These are phyloP conservation scores for Phaeosphaeria sp. DNA, from an alignment of 2,329 filamentous ascomycete species.

Conservation along the genomic window DNA sequence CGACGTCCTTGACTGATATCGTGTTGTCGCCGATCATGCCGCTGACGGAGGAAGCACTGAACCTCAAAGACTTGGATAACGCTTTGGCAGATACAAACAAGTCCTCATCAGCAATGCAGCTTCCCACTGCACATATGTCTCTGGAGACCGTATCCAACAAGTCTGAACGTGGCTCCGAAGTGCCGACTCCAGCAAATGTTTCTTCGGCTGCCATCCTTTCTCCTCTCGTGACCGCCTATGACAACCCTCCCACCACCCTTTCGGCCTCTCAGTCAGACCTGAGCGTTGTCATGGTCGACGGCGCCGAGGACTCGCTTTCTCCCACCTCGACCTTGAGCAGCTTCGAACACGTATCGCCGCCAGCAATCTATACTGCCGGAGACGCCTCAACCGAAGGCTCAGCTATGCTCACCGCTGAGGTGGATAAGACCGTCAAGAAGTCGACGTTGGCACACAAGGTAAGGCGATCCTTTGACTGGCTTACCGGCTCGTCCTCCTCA, in stretches of 20 bases:
- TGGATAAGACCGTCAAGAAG: background rate
- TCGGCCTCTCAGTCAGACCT: constrained; percentile 95
- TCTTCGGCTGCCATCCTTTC: constrained; percentile 43
- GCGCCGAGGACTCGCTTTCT: constrained; percentile 60
- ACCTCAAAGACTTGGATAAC: constrained; percentile 11
- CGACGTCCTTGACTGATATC: constrained; percentile 11
- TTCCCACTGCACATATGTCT: background rate
- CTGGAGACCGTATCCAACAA: constrained; percentile 10
- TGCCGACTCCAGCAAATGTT: constrained; percentile 6
- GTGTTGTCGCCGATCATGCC: constrained; percentile 4
- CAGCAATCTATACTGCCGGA: background rate
- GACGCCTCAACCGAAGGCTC: background rate
- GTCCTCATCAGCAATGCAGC: background rate
- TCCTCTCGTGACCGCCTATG: constrained; percentile 53
- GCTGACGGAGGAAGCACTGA: constrained; percentile 10
- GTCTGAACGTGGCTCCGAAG: constrained; percentile 19
- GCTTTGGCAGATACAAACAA: background rate
- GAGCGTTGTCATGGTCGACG: constrained; percentile 84
- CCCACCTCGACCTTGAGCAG: constrained; percentile 14
- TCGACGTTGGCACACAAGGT: constrained; percentile 19
- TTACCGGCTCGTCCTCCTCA: constrained; percentile 4
- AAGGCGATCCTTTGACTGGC: constrained; percentile 21
- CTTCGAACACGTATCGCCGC: constrained; percentile 13
- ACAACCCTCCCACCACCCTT: constrained; percentile 90
- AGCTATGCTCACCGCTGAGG: background rate